Conservation (phyloP, 108 stramenopile species). For the Nitzschia putrida region DNA sequence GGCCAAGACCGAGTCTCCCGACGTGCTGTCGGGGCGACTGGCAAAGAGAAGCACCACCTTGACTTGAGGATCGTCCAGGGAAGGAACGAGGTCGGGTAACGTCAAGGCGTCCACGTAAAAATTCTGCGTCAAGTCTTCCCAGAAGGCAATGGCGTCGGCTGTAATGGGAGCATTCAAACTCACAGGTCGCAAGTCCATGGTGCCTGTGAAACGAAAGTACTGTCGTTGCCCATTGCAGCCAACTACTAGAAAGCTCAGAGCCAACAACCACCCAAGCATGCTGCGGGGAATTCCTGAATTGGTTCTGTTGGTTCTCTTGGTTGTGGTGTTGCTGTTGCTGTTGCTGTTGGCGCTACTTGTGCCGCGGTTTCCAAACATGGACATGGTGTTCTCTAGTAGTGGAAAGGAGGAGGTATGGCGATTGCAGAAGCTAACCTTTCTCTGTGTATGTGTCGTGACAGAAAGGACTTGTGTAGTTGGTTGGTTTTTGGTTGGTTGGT, state of each 20-base stretch:
- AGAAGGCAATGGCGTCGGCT: neutral
- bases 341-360: too few relatives aligned
- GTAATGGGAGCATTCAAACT: neutral
- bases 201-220: conserved; percentile 7
- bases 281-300: too few relatives aligned
- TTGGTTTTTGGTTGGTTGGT: too few relatives aligned
- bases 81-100: conserved; percentile 5
- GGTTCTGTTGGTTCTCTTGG: too few relatives aligned
- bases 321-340: too few relatives aligned
- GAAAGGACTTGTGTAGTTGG: too few relatives aligned
- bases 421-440: too few relatives aligned
- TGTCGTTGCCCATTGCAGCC: neutral
- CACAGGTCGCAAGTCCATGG: conserved; percentile 13
- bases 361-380: too few relatives aligned
- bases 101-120: conserved; percentile 8
- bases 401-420: too few relatives aligned
- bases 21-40: neutral
- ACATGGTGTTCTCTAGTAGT: too few relatives aligned
- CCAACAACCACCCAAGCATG: conserved; percentile 2
- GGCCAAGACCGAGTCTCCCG: neutral
- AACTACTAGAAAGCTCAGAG: neutral
- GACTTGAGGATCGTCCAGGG: conserved; percentile 13
- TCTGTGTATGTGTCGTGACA: too few relatives aligned
- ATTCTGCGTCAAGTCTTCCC: neutral
- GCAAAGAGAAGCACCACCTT: conserved; percentile 2